Percentiles rank a stretch among this genome's conserved stretches.
Evolutionary conservation across 495 filamentous ascomycete genomes (phyloP).

Genomic region (Tuber aestivum): DNA sequence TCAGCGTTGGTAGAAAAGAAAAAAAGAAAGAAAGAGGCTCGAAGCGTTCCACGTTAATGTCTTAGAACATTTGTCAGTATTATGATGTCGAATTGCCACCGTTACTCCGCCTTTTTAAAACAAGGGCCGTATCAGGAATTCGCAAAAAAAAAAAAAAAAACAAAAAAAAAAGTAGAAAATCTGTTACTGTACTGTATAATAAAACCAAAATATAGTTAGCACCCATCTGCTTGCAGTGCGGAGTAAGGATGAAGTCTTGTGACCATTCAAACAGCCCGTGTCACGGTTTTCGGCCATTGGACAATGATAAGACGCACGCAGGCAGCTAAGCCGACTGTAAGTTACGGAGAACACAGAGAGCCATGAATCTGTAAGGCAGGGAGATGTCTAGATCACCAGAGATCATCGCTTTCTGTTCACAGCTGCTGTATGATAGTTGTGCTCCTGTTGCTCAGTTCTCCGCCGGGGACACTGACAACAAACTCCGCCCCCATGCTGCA

Average conservation of each 20-base stretch:
- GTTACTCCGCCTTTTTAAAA: background rate
- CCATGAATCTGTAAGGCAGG: background rate
- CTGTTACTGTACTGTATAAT: background rate
- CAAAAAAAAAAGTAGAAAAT: background rate
- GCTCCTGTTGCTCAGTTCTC: constrained; percentile 1
- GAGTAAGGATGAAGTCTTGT: constrained; percentile 5
- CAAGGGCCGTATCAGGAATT: background rate
- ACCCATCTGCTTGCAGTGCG: background rate
- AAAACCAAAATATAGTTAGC: background rate
- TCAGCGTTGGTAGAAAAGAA: background rate
- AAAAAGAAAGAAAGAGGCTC: background rate
- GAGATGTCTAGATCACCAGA: background rate
- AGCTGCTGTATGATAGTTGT: background rate
- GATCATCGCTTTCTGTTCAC: background rate
- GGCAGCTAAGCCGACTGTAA: background rate
- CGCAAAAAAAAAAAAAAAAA: constrained; percentile 3
- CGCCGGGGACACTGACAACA: background rate
- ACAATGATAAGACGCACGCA: background rate
- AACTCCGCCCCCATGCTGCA: background rate
- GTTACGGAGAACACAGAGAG: background rate
- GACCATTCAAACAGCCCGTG: constrained; percentile 1
- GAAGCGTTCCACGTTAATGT: background rate
- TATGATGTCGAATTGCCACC: background rate
- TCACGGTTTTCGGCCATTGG: background rate
- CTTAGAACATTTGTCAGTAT: background rate